phyloP scores from a whole-genome alignment of 257 asterid genomes.

The Phtheirospermum japonicum region DNA sequence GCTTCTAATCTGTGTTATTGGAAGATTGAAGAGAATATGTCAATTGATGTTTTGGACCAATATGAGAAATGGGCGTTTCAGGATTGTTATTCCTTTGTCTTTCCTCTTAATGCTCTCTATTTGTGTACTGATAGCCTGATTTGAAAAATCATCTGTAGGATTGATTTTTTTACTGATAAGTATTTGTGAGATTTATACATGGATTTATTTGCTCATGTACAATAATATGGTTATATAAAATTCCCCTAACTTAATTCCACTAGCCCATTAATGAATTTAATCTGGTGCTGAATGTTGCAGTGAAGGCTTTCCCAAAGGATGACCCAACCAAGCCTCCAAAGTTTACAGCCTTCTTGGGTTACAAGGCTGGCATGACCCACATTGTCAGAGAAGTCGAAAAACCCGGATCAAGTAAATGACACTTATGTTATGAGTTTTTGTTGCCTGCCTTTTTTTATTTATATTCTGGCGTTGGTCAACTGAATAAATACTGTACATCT shows the following conservation, averaged over 20 bases:
- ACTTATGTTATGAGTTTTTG: too few relatives aligned
- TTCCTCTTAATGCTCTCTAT: neutral
- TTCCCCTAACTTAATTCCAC: neutral
- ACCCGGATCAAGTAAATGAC: constrained; percentile 62
- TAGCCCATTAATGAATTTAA: neutral
- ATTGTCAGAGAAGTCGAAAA: constrained; percentile 61
- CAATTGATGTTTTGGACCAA: neutral
- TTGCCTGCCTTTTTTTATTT: too few relatives aligned
- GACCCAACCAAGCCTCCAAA: constrained; percentile 50
- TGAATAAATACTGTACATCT: too few relatives aligned
- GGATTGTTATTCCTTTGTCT: neutral
- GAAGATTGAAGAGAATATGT: neutral
- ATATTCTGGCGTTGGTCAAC: too few relatives aligned
- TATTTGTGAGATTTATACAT: neutral
- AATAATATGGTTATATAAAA: neutral
- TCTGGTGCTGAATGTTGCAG: constrained; percentile 34
- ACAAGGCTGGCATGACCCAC: constrained; percentile 70
- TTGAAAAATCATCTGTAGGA: too few relatives aligned
- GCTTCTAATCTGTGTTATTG: neutral
- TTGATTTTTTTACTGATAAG: too few relatives aligned
- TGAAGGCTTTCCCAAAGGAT: constrained; percentile 72
- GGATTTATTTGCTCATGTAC: neutral
- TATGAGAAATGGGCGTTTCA: neutral
- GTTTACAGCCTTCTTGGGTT: constrained; percentile 57
- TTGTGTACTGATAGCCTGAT: neutral